Evolutionary conservation across 73 alveolate genomes (phyloP).

Genomic region (Tetrahymena thermophila): DNA sequence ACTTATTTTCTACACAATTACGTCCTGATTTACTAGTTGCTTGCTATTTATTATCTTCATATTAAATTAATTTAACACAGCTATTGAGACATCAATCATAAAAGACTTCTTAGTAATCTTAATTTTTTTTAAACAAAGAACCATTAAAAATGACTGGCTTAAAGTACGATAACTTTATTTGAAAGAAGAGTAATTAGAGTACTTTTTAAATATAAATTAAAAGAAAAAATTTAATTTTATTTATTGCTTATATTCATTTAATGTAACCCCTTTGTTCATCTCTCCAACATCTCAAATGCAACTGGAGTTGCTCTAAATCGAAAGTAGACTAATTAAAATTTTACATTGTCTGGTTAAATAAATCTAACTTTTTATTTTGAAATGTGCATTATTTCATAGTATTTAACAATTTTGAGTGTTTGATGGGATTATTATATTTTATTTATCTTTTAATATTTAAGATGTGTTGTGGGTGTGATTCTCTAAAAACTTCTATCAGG

Average conservation of each 20-base stretch:
- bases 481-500: not conserved
- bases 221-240: no score
- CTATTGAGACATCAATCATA: not conserved
- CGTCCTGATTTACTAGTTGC: not conserved
- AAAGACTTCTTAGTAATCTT: not conserved
- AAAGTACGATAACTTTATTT: not conserved
- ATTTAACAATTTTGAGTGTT: not conserved
- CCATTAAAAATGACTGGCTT: not conserved
- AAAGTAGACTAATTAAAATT: not conserved
- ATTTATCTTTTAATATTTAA: no score
- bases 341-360: no score
- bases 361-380: not conserved
- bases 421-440: not conserved
- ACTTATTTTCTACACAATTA: not conserved
- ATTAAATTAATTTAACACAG: no score
- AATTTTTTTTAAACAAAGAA: not conserved
- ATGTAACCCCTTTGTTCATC: not conserved
- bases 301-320: no score
- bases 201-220: not conserved
- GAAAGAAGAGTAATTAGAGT: not conserved
- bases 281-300: not conserved
- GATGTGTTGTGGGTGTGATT: not conserved
- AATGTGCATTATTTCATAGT: not conserved
- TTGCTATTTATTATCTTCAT: not conserved
- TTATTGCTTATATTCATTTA: no score